These are phyloP conservation scores for Vararia minispora DNA, from an alignment of 768 basidiomycete species.

Conservation along the genomic window DNA sequence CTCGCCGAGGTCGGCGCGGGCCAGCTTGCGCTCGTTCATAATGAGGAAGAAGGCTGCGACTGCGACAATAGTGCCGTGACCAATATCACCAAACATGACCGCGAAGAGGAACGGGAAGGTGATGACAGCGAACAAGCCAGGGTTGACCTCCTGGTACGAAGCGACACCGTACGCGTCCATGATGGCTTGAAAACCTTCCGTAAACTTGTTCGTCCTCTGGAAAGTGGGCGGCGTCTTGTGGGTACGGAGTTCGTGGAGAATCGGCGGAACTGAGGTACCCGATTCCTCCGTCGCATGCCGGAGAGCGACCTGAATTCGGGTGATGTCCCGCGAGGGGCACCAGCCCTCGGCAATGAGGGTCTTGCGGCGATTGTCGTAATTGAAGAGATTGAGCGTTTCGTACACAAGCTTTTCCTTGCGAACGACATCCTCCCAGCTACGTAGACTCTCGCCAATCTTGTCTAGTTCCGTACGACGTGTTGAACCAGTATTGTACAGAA, in stretches of 20 bases:
- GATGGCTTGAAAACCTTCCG: slow-evolving; percentile 93
- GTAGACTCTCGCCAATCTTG: slow-evolving; percentile 74
- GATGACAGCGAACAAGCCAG: slow-evolving; percentile 82
- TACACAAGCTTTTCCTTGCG: slow-evolving; percentile 94
- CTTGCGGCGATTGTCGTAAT: slow-evolving; percentile 88
- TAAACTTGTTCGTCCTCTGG: slow-evolving; percentile 91
- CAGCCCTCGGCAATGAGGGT: slow-evolving; percentile 96
- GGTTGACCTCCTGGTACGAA: slow-evolving; percentile 93
- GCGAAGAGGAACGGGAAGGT: slow-evolving; percentile 99
- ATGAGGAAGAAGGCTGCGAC: slow-evolving; percentile 78
- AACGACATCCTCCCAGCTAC: slow-evolving; percentile 90
- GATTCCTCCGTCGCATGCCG: slow-evolving; percentile 91
- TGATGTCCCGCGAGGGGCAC: slow-evolving; percentile 91
- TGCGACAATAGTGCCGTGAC: slow-evolving; percentile 83
- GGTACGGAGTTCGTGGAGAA: slow-evolving; percentile 83
- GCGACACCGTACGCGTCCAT: slow-evolving; percentile 97
- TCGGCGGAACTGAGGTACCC: slow-evolving; percentile 85
- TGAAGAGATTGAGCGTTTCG: slow-evolving; percentile 90
- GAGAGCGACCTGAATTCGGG: slow-evolving; percentile 75
- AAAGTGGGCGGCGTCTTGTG: slow-evolving; percentile 92
- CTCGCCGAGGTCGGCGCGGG: slow-evolving; percentile 67
- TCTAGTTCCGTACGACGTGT: slow-evolving; percentile 76
- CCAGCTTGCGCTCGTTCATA: slow-evolving; percentile 68
- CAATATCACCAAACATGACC: slow-evolving; percentile 99
- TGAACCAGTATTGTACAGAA: slow-evolving; percentile 80